Conservation (phyloP, 257 asterid genomes). For the Coffea canephora region DNA sequence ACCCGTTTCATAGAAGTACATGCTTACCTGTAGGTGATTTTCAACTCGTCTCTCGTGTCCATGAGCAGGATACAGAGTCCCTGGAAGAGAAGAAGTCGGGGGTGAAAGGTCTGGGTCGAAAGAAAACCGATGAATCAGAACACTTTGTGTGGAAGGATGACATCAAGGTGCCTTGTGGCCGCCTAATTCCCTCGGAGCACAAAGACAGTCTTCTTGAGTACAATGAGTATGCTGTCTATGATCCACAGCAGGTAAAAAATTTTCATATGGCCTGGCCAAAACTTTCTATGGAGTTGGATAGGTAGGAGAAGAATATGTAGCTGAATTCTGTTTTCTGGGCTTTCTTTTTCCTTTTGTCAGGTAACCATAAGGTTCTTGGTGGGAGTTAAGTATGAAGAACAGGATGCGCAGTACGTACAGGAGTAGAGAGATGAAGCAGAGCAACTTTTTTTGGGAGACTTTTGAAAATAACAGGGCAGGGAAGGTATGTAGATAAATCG, state of each 20-base stretch:
- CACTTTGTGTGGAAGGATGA: conserved; percentile 75
- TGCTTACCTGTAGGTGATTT: neutral
- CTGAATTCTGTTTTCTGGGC: neutral
- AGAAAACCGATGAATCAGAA: conserved; percentile 73
- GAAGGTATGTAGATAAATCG: conserved; percentile 19
- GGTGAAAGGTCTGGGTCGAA: conserved; percentile 62
- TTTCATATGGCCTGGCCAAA: neutral
- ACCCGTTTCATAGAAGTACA: neutral
- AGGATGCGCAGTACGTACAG: conserved; percentile 40
- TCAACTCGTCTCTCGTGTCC: neutral
- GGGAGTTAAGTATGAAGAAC: conserved; percentile 71
- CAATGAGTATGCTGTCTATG: conserved; percentile 79
- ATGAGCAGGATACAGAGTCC: conserved; percentile 35
- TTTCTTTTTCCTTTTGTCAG: conserved; percentile 26
- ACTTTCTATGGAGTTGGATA: neutral
- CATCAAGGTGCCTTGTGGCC: conserved; percentile 78
- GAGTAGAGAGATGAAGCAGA: conserved; percentile 15
- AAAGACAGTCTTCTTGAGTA: conserved; percentile 68
- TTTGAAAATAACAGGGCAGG: neutral
- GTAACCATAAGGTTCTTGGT: conserved; percentile 71
- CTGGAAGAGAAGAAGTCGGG: conserved; percentile 64
- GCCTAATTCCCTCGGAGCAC: conserved; percentile 48
- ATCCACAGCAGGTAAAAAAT: conserved; percentile 57
- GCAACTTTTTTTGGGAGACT: neutral
- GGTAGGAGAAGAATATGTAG: no score